Percentiles rank a stretch among this genome's conserved stretches.
Evolutionary conservation across 2,329 filamentous ascomycete species (phyloP).

Genomic region (Pseudopithomyces maydicus): DNA sequence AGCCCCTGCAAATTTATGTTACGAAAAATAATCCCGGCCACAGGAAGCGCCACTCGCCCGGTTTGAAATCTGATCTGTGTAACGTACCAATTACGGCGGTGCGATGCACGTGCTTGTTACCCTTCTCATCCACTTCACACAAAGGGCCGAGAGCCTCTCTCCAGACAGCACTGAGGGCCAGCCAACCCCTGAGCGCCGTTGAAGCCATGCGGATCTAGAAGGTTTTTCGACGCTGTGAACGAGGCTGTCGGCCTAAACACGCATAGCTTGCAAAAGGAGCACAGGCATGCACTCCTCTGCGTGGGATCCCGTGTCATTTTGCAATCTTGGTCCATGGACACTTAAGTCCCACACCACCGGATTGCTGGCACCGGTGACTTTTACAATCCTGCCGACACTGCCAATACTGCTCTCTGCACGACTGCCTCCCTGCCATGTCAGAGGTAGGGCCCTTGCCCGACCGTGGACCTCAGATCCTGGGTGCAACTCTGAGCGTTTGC

Average conservation of each 20-base stretch:
- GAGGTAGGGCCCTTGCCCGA: slow-evolving; percentile 21
- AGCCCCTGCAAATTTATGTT: background rate
- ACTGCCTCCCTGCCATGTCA: slow-evolving; percentile 11
- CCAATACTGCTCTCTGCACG: too few species aligned
- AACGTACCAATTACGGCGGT: background rate
- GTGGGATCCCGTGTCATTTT: background rate
- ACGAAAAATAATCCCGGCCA: background rate
- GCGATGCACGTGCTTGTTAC: too few species aligned
- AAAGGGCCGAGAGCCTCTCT: background rate
- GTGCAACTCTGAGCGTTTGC: slow-evolving; percentile 18
- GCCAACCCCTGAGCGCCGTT: too few species aligned
- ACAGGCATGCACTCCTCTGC: background rate
- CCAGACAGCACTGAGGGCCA: background rate
- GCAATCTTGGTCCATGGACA: background rate
- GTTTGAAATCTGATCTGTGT: background rate
- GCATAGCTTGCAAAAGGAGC: background rate
- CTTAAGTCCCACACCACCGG: slow-evolving; percentile 3
- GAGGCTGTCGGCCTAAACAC: too few species aligned
- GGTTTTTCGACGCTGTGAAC: too few species aligned
- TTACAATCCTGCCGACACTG: background rate
- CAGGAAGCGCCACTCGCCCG: background rate
- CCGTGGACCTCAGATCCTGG: slow-evolving; percentile 21
- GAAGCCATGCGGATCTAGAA: too few species aligned
- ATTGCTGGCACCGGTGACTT: background rate
- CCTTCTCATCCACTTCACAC: background rate